Conservation (phyloP, 176 grass and related monocot genomes). For the Avena atlantica region DNA sequence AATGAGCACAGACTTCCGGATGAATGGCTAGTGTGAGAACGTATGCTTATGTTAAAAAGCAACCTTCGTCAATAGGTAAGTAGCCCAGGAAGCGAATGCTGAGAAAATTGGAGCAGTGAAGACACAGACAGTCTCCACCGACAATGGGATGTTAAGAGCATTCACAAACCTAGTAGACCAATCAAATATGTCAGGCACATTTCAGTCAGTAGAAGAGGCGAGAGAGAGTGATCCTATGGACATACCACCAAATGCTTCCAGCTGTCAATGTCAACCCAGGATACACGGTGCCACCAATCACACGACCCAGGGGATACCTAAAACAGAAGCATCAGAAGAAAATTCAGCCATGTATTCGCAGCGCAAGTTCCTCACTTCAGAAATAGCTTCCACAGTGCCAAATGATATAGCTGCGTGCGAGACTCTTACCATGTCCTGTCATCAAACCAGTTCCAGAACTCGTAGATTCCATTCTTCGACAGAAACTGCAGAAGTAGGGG, state of each 20-base stretch:
- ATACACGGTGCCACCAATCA: slow-evolving; percentile 97
- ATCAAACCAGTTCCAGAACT: slow-evolving; percentile 99
- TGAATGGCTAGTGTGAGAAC: slow-evolving; percentile 18
- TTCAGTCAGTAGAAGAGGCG: not conserved
- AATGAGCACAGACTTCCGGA: slow-evolving; percentile 6
- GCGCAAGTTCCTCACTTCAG: not conserved
- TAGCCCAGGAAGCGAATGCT: slow-evolving; percentile 92
- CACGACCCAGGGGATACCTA: slow-evolving; percentile 99
- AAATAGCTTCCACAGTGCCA: not conserved
- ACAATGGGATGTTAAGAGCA: slow-evolving; percentile 90
- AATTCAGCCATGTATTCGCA: not conserved
- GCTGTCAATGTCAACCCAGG: slow-evolving; percentile 96
- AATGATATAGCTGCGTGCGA: not conserved
- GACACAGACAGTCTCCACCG: slow-evolving; percentile 99
- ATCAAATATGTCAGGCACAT: slow-evolving; percentile 49
- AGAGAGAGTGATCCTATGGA: not conserved
- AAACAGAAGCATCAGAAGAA: slow-evolving; percentile 29
- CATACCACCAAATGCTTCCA: slow-evolving; percentile 95
- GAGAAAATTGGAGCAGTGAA: slow-evolving; percentile 99
- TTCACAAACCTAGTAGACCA: slow-evolving; percentile 70
- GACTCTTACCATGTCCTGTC: slow-evolving; percentile 74
- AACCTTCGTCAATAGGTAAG: slow-evolving; percentile 98
- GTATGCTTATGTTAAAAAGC: slow-evolving; percentile 17
- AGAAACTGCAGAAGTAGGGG: slow-evolving; percentile 71
- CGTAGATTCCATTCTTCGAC: slow-evolving; percentile 98